A percentile compares a stretch with the other conserved stretches of the same genome.
Evolutionary conservation across 768 basidiomycete genomes (phyloP).

Genomic region (Lactifluus rugatus): DNA sequence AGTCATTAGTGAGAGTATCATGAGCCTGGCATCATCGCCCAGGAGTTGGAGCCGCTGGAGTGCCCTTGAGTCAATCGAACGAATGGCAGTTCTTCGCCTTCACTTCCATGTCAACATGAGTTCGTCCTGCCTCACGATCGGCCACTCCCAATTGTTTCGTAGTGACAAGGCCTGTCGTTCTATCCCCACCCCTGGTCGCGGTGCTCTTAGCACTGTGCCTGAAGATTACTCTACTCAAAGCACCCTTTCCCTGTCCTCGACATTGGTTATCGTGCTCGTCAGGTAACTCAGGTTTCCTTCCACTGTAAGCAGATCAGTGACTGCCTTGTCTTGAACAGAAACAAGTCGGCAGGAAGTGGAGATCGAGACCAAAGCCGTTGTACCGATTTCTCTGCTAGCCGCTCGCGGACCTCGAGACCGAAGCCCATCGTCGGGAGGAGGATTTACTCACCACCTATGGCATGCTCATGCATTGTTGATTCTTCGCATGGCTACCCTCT

Average conservation of each 20-base stretch:
- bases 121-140: constrained; percentile 14
- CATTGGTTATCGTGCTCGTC: constrained; percentile 82
- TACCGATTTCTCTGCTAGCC: constrained; percentile 64
- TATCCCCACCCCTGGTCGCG: constrained; percentile 92
- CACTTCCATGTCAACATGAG: constrained; percentile 92
- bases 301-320: constrained; percentile 89
- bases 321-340: constrained; percentile 83
- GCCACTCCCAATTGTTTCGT: constrained; percentile 2
- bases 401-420: constrained; percentile 81
- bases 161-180: constrained; percentile 99
- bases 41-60: too few relatives aligned
- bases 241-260: constrained; percentile 74
- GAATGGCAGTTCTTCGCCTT: constrained; percentile 92
- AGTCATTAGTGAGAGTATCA: too few relatives aligned
- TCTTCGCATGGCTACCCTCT: constrained; percentile 79
- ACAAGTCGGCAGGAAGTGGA: constrained; percentile 71
- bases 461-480: constrained; percentile 63
- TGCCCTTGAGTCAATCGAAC: too few relatives aligned
- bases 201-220: constrained; percentile 81
- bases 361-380: constrained; percentile 38
- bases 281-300: constrained; percentile 93
- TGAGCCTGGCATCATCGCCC: too few relatives aligned
- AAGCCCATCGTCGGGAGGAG: constrained; percentile 86
- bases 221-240: constrained; percentile 72
- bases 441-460: constrained; percentile 90